Conservation (phyloP, 495 filamentous ascomycete species). For the Aspergillus avenaceus region DNA sequence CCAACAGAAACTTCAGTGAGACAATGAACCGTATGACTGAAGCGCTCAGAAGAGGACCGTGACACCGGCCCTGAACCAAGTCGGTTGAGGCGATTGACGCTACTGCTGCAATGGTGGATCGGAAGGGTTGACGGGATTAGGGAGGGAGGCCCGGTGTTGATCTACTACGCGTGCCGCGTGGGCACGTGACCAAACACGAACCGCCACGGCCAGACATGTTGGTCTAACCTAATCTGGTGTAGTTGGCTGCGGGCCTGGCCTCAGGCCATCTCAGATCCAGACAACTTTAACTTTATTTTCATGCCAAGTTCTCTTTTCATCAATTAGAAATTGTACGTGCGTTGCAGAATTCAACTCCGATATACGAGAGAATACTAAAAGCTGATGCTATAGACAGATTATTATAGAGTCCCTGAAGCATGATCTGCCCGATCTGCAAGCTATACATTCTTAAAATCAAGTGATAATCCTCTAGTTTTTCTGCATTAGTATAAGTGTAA, state of each 20-base stretch:
- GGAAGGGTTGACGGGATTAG: constrained; percentile 14
- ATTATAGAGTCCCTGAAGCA: constrained; percentile 45
- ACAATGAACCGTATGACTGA: constrained; percentile 10
- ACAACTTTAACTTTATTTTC: too few relatives aligned
- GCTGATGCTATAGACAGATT: constrained; percentile 42
- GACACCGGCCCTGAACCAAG: constrained; percentile 3
- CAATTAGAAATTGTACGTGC: too few relatives aligned
- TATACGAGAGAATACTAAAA: too few relatives aligned
- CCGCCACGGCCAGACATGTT: too few relatives aligned
- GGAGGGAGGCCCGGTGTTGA: constrained; percentile 1
- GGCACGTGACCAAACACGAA: constrained; percentile 25
- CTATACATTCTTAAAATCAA: too few relatives aligned
- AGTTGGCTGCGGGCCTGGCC: too few relatives aligned
- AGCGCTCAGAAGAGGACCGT: constrained; percentile 1
- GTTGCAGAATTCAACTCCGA: too few relatives aligned
- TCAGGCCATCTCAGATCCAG: too few relatives aligned
- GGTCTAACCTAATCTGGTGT: too few relatives aligned
- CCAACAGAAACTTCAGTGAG: constrained; percentile 13
- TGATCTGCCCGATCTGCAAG: too few relatives aligned
- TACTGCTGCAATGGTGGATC: constrained; percentile 19
- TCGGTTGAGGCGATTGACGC: constrained; percentile 21
- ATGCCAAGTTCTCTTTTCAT: too few relatives aligned
- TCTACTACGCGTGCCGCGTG: constrained; percentile 12
- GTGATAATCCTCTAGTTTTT: too few relatives aligned
- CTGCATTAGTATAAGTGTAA: constrained; percentile 22